A percentile compares a stretch with the other conserved stretches of the same genome.
phyloP scores from a whole-genome alignment of 345 rosid species.

The Pseudoturritis turrita region DNA sequence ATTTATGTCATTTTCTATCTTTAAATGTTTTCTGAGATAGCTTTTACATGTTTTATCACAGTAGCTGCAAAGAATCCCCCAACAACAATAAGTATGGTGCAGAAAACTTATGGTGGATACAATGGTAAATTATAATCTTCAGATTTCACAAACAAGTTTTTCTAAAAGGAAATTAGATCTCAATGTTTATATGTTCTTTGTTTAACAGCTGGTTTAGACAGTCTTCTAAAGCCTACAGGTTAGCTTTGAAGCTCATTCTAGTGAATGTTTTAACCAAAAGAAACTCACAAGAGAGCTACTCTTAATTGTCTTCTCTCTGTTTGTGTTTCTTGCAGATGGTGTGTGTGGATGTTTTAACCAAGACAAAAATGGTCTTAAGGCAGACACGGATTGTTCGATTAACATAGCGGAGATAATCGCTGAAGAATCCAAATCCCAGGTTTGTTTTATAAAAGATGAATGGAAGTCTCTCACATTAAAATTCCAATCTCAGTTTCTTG shows the following conservation, averaged over 20 bases:
- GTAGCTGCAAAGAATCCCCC: not conserved
- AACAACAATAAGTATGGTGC: slow-evolving; percentile 1
- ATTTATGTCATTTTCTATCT: not conserved
- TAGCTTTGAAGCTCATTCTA: slow-evolving; percentile 1
- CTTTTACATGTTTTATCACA: slow-evolving; percentile 3
- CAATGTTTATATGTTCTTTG: slow-evolving; percentile 8
- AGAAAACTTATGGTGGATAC: slow-evolving; percentile 4
- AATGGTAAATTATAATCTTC: slow-evolving; percentile 5
- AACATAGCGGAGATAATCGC: slow-evolving; percentile 21
- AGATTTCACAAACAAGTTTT: not conserved
- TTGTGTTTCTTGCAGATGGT: slow-evolving; percentile 24
- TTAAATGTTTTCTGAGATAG: not conserved
- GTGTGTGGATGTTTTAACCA: slow-evolving; percentile 31
- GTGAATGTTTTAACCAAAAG: not conserved
- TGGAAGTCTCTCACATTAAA: not conserved
- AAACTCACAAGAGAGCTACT: slow-evolving; percentile 5
- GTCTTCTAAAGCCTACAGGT: slow-evolving; percentile 29
- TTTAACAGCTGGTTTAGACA: slow-evolving; percentile 4
- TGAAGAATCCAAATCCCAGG: slow-evolving; percentile 22
- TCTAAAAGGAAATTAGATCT: not conserved
- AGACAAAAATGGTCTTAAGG: slow-evolving; percentile 24
- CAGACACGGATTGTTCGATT: slow-evolving; percentile 18
- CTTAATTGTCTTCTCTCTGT: not conserved
- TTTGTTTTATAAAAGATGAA: not conserved
- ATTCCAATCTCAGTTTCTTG: not conserved